Percentiles rank a stretch among this genome's conserved stretches.
Evolutionary conservation across 108 stramenopile genomes (phyloP).

Genomic region (Schizochytrium sp.): DNA sequence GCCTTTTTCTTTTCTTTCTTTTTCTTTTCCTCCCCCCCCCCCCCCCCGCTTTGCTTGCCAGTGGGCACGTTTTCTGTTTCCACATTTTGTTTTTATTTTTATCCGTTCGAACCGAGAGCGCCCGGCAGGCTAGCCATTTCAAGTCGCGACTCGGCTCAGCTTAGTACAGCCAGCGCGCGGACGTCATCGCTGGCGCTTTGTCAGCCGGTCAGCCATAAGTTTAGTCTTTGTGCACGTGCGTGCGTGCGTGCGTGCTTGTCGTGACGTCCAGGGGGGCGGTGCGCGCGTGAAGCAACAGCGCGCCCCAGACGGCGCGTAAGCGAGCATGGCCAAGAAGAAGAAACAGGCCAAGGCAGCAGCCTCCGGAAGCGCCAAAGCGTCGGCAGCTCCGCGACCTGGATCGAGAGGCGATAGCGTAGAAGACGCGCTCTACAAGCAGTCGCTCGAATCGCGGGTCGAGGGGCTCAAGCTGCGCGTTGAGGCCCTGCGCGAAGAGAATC

Average conservation of each 20-base stretch:
- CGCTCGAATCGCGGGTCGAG: constrained; percentile 43
- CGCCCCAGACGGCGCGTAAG: background rate
- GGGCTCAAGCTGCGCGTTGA: constrained; percentile 36
- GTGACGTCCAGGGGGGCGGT: background rate
- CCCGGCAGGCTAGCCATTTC: too few species aligned
- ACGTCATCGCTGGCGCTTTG: too few species aligned
- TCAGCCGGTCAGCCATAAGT: too few species aligned
- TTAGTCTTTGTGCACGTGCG: background rate
- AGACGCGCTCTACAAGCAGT: constrained; percentile 44
- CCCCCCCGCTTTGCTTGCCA: too few species aligned
- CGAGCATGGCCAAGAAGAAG: background rate
- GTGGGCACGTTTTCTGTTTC: too few species aligned
- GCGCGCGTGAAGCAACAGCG: too few species aligned
- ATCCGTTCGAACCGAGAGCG: too few species aligned
- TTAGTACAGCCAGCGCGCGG: too few species aligned
- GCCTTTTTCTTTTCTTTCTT: too few species aligned
- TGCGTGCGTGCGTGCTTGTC: background rate
- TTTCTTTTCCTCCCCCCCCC: too few species aligned
- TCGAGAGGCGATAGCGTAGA: background rate
- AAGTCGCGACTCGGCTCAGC: too few species aligned
- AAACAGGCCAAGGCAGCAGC: background rate
- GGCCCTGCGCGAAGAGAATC: constrained; percentile 35
- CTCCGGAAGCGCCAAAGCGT: background rate
- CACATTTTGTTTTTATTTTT: too few species aligned
- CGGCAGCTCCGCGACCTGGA: background rate